Evolutionary conservation across 2,329 filamentous ascomycete species (phyloP).

Genomic region (Calonectria montana): DNA sequence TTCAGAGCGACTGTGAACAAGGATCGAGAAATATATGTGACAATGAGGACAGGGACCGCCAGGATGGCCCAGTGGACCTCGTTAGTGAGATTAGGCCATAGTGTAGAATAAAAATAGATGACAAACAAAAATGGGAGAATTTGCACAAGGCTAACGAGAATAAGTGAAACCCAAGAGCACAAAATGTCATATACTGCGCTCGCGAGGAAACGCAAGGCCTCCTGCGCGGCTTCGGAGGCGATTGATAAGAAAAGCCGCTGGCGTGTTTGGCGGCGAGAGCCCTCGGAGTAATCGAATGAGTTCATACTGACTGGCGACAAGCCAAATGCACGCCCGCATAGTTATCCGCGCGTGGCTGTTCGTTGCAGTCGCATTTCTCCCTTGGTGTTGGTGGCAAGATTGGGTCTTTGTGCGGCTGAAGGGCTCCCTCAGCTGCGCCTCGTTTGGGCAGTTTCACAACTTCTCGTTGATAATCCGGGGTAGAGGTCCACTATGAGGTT

Average conservation of each 20-base stretch:
- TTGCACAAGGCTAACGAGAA: neutral
- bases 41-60: neutral
- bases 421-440: neutral
- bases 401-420: neutral
- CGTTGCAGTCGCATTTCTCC: neutral
- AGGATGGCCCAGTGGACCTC: neutral
- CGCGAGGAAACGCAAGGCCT: neutral
- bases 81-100: neutral
- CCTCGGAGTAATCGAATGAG: neutral
- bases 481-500: neutral
- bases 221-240: neutral
- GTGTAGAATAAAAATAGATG: neutral
- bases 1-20: neutral
- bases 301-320: neutral
- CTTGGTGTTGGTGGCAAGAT: neutral
- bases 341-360: neutral
- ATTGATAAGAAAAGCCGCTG: constrained; percentile 3
- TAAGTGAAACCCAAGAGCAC: neutral
- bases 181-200: neutral
- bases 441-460: neutral
- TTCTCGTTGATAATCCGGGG: neutral
- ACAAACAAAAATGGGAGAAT: neutral
- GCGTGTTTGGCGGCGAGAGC: neutral
- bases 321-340: neutral
- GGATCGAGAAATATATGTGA: neutral